phyloP scores from a whole-genome alignment of 306 rosid species.

The Dryas octopetala region DNA sequence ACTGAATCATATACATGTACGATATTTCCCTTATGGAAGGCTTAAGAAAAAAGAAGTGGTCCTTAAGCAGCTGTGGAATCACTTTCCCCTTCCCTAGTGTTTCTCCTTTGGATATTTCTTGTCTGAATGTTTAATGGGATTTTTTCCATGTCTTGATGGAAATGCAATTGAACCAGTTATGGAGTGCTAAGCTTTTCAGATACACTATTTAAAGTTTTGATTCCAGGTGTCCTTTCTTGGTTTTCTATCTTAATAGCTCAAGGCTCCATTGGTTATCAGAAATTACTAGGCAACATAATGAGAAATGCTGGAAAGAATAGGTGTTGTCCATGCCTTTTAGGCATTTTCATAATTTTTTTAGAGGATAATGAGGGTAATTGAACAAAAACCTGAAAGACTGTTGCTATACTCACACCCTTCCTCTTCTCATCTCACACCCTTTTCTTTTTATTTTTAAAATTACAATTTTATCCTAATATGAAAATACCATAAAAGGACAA shows the following conservation, averaged over 20 bases:
- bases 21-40: not conserved
- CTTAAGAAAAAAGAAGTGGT: not conserved
- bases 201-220: not conserved
- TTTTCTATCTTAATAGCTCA: not conserved
- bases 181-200: not conserved
- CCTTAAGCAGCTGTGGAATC: not conserved
- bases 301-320: too few relatives aligned
- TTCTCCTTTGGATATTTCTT: not conserved
- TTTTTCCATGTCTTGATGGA: not conserved
- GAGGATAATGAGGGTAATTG: too few relatives aligned
- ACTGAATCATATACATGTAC: not conserved
- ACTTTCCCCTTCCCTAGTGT: not conserved
- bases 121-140: constrained; percentile 5
- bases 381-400: too few relatives aligned
- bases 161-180: not conserved
- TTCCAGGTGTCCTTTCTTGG: not conserved
- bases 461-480: too few relatives aligned
- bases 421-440: too few relatives aligned
- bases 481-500: too few relatives aligned
- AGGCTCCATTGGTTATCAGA: not conserved
- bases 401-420: too few relatives aligned
- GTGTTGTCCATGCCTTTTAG: too few relatives aligned
- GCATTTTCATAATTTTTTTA: too few relatives aligned
- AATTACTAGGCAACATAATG: not conserved
- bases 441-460: too few relatives aligned